phyloP scores from a whole-genome alignment of 1,284 basidiomycete genomes.

The Melampsora americana region DNA sequence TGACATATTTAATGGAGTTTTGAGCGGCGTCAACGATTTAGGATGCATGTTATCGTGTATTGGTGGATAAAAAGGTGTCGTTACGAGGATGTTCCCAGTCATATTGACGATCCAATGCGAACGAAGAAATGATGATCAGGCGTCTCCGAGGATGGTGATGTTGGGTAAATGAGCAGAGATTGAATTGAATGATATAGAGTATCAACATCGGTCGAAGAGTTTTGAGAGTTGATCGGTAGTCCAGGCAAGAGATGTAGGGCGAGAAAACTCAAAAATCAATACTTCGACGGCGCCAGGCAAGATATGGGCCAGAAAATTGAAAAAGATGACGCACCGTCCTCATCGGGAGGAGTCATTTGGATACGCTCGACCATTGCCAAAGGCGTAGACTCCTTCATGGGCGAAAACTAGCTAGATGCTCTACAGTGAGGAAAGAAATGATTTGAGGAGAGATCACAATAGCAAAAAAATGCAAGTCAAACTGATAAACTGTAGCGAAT shows the following conservation, averaged over 20 bases:
- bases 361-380: background rate
- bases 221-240: background rate
- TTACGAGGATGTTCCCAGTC: conserved; percentile 1
- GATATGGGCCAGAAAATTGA: background rate
- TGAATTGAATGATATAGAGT: background rate
- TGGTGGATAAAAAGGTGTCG: background rate
- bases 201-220: too few species aligned
- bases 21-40: background rate
- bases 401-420: background rate
- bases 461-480: background rate
- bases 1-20: background rate
- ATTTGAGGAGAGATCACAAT: background rate
- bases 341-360: background rate
- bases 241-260: background rate
- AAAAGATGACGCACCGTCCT: background rate
- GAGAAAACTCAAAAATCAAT: background rate
- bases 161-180: background rate
- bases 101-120: too few species aligned
- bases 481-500: background rate
- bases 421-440: background rate
- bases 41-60: too few species aligned
- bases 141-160: background rate
- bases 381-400: background rate
- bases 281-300: too few species aligned
- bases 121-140: background rate